Percentiles rank a stretch among this genome's conserved stretches.
phyloP scores from a whole-genome alignment of 192 early-diverging fungal genomes.

The Borealophlyctis nickersoniae region DNA sequence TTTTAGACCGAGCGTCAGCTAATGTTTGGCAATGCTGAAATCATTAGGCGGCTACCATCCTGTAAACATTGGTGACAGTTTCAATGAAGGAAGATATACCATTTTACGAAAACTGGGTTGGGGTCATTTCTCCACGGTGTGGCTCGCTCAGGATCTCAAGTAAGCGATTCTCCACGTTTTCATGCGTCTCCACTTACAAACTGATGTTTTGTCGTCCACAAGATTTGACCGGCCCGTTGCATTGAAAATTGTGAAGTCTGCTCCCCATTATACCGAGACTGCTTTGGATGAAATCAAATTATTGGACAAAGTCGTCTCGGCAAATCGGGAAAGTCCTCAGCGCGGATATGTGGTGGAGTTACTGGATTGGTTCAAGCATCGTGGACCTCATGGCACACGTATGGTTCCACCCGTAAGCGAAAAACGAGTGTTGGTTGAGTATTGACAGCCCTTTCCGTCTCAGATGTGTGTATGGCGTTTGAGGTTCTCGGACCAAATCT shows the following conservation, averaged over 20 bases:
- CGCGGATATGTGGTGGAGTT: slow-evolving; percentile 77
- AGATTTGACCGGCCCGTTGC: slow-evolving; percentile 79
- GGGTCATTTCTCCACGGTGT: slow-evolving; percentile 99
- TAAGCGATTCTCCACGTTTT: no score
- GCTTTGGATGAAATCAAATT: slow-evolving; percentile 95
- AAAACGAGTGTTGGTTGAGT: no score
- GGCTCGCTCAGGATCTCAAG: slow-evolving; percentile 81
- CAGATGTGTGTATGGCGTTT: slow-evolving; percentile 94
- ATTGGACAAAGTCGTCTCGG: slow-evolving; percentile 72
- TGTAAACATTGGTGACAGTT: slow-evolving; percentile 76
- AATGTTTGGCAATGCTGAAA: slow-evolving; percentile 6
- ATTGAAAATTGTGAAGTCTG: slow-evolving; percentile 96
- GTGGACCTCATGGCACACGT: slow-evolving; percentile 83
- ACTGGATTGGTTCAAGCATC: slow-evolving; percentile 87
- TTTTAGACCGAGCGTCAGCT: no score
- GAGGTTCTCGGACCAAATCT: slow-evolving; percentile 96
- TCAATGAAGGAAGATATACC: slow-evolving; percentile 75
- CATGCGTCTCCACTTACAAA: not conserved
- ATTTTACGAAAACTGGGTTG: slow-evolving; percentile 93
- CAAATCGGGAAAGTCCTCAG: slow-evolving; percentile 56
- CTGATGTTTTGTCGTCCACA: not conserved
- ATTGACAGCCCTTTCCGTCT: not conserved
- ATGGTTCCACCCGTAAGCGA: no score
- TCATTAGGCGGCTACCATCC: slow-evolving; percentile 84
- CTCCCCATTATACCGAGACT: slow-evolving; percentile 91